Evolutionary conservation across 1,139 yeast genomes (phyloP).

Genomic region (Geotrichum klebahnii): DNA sequence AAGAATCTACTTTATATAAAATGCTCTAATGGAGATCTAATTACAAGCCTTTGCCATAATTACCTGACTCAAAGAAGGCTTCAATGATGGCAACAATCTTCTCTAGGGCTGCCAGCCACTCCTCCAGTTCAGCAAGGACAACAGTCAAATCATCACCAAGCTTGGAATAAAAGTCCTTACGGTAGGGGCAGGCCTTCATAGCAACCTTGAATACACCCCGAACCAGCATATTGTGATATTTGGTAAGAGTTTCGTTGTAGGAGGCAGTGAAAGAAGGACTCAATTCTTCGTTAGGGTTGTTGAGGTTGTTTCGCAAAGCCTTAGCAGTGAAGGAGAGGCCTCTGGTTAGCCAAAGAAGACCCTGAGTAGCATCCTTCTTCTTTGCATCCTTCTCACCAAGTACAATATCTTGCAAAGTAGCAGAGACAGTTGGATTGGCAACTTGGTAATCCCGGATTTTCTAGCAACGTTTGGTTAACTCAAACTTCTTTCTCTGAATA

Average conservation of each 20-base stretch:
- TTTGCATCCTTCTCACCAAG: slow-evolving; percentile 60
- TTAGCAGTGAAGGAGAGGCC: slow-evolving; percentile 86
- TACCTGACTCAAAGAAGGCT: slow-evolving; percentile 71
- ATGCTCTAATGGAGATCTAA: neutral
- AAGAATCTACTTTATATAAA: neutral
- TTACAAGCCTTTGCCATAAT: slow-evolving; percentile 83
- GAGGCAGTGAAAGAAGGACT: slow-evolving; percentile 77
- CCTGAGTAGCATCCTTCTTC: slow-evolving; percentile 81
- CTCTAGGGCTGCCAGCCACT: slow-evolving; percentile 76
- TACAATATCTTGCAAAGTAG: slow-evolving; percentile 72
- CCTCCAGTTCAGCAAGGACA: slow-evolving; percentile 59
- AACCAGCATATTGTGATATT: slow-evolving; percentile 75
- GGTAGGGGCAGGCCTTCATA: slow-evolving; percentile 91
- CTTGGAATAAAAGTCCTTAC: slow-evolving; percentile 77
- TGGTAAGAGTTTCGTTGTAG: slow-evolving; percentile 69
- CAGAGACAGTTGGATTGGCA: slow-evolving; percentile 58
- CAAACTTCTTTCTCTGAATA: neutral
- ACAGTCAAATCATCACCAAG: slow-evolving; percentile 49
- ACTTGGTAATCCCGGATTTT: slow-evolving; percentile 67
- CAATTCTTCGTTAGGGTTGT: slow-evolving; percentile 58
- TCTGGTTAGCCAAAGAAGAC: slow-evolving; percentile 73
- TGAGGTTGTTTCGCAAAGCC: slow-evolving; percentile 77
- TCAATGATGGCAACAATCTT: slow-evolving; percentile 66
- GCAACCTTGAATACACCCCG: slow-evolving; percentile 88
- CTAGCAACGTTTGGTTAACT: slow-evolving; percentile 20